Conservation (phyloP, 768 basidiomycete genomes). For the Auricularia heimuer region DNA sequence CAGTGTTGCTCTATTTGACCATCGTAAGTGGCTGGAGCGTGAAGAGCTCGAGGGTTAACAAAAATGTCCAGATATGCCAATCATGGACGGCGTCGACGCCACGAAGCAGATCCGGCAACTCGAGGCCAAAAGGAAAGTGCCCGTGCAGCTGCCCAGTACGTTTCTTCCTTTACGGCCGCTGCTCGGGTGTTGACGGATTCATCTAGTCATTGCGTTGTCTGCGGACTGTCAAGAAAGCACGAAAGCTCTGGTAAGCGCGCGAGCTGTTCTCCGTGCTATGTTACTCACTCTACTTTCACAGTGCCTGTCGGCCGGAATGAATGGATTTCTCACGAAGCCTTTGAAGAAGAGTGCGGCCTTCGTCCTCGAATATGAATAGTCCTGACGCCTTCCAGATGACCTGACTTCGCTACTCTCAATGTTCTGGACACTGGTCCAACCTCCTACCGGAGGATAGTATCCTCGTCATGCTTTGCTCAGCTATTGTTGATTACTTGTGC, state of each 20-base stretch:
- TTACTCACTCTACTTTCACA: constrained; percentile 27
- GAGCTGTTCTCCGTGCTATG: background rate
- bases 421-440: background rate
- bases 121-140: constrained; percentile 46
- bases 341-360: constrained; percentile 41
- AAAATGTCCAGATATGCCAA: constrained; percentile 51
- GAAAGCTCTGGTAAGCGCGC: constrained; percentile 21
- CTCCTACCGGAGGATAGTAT: background rate
- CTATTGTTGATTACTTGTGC: too few relatives aligned
- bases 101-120: constrained; percentile 51
- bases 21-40: constrained; percentile 37
- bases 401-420: constrained; percentile 20
- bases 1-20: constrained; percentile 62
- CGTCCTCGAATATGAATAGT: background rate
- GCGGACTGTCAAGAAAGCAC: constrained; percentile 73
- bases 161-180: background rate
- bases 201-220: constrained; percentile 56
- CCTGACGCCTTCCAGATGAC: constrained; percentile 32
- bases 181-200: background rate
- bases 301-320: constrained; percentile 74
- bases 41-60: too few relatives aligned
- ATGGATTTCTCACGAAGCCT: constrained; percentile 66
- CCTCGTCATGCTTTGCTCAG: background rate
- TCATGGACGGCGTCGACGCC: constrained; percentile 70
- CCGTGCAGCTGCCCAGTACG: constrained; percentile 14